phyloP scores from a whole-genome alignment of 2,329 filamentous ascomycete genomes.

The Neopestalotiopsis rosae region DNA sequence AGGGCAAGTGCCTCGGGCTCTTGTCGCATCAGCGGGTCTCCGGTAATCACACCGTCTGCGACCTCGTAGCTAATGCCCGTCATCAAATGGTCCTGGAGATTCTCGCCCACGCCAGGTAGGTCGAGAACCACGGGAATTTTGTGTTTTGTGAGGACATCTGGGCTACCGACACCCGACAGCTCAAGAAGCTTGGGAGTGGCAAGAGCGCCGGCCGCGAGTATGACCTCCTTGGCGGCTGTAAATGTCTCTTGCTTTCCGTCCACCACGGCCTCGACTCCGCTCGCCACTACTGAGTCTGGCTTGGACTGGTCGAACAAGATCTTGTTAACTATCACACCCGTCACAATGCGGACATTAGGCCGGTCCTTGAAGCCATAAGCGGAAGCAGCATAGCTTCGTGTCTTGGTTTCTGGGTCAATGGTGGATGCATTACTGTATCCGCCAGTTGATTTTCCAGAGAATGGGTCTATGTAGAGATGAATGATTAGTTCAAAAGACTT shows the following conservation, averaged over 20 bases:
- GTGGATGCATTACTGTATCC: constrained; percentile 18
- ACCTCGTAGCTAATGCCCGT: constrained; percentile 30
- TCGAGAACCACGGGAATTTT: constrained; percentile 50
- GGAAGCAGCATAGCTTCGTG: constrained; percentile 41
- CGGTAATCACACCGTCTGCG: constrained; percentile 23
- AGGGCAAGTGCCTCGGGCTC: constrained; percentile 39
- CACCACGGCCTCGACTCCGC: constrained; percentile 48
- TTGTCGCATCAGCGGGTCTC: constrained; percentile 25
- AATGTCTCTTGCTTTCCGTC: constrained; percentile 41
- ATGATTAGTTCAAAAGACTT: neutral
- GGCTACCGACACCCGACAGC: constrained; percentile 56
- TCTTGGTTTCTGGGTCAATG: constrained; percentile 19
- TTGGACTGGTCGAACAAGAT: constrained; percentile 45
- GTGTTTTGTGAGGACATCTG: constrained; percentile 40
- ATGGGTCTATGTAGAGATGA: constrained; percentile 15
- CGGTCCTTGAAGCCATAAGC: constrained; percentile 44
- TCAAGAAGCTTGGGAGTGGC: constrained; percentile 58
- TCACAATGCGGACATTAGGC: constrained; percentile 51
- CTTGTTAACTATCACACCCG: constrained; percentile 50
- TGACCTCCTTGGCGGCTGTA: constrained; percentile 50
- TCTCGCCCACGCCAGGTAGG: constrained; percentile 57
- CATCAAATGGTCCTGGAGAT: constrained; percentile 56
- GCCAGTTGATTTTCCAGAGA: constrained; percentile 18
- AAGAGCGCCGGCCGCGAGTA: constrained; percentile 54
- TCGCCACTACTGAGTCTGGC: constrained; percentile 33